Evolutionary conservation across 805 yeast species (phyloP), one percentile per base, ranked within the genome.

Genomic region (Candida incommunis): DNA sequence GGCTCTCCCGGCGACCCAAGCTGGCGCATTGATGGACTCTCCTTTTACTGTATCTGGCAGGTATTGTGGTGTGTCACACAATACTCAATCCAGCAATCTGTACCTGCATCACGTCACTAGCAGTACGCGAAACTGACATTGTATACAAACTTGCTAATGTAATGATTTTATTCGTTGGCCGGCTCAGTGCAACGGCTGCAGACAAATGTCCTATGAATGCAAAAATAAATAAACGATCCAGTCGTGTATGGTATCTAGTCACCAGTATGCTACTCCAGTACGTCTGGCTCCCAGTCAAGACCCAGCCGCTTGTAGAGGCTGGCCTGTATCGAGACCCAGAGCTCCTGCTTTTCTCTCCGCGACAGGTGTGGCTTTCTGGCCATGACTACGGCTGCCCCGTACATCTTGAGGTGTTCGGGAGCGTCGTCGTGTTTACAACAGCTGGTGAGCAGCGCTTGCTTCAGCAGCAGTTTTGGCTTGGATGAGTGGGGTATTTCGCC

Each of bases 321-420:
- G 7, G 69, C 57, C 59, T 82, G 88, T 24, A 80, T 80, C 34
- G 71, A 75, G 13, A 71, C 70, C 87, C 87, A 81, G 20, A 80
- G 61, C 44, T 60, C 56, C 41, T 72, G 69, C 58, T 78, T 78
- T 52, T 78, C 80, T 29, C 73, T 76, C 52, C 72, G 71, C 2
- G 74, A 65, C 42, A 79, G 58, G 21, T 57, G 47, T 4, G 49
- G 48, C 41, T 56, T 56, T 34, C 44, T 48, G 37, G 41, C 41
- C 27, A 5, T 52, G 40, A 21, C 51, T 56, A 47, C 52, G 60
- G 41, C 55, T 24, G 41, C 44, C n/a, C 23, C n/a, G 16, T 41
- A 45, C 18, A 15, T 31, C 37, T 18, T 16, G 21, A 43, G 41
- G 23, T 23, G 2, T 27, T 24, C 18, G 23, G 45, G 20, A 41